These are phyloP conservation scores for Fraxinus ornus DNA, from an alignment of 305 asterid species.

Conservation along the genomic window DNA sequence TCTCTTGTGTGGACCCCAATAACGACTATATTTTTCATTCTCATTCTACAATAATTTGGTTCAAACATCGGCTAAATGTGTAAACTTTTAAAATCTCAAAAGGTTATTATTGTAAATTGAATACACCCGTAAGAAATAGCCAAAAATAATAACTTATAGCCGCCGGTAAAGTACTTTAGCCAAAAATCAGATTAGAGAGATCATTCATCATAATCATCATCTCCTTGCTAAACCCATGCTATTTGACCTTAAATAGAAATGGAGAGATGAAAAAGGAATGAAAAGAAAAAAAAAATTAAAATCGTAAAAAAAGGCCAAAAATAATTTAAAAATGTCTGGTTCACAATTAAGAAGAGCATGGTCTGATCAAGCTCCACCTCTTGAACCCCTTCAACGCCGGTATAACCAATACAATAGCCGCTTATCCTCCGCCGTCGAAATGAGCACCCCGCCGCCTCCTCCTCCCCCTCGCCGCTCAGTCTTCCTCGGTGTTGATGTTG, in stretches of 20 bases:
- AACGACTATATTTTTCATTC: too few species aligned
- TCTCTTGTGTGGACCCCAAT: too few species aligned
- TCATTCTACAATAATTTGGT: too few species aligned
- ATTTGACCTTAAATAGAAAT: background rate
- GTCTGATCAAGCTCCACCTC: conserved; percentile 28
- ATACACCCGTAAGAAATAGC: too few species aligned
- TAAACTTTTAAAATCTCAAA: too few species aligned
- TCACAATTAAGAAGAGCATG: conserved; percentile 26
- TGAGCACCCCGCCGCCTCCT: conserved; percentile 50
- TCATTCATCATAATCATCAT: background rate
- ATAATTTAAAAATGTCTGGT: conserved; percentile 31
- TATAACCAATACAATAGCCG: conserved; percentile 24
- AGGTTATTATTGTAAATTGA: too few species aligned
- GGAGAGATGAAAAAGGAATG: background rate
- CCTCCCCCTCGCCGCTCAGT: conserved; percentile 47
- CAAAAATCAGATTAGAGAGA: background rate
- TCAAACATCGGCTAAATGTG: too few species aligned
- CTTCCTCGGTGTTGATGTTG: conserved; percentile 94
- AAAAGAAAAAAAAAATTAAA: background rate
- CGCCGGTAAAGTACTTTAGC: background rate
- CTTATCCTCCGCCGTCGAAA: conserved; percentile 46
- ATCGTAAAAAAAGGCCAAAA: background rate
- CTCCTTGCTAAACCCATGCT: background rate
- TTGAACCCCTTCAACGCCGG: conserved; percentile 14
- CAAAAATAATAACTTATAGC: background rate